Evolutionary conservation across 495 filamentous ascomycete species (phyloP), one percentile per base, ranked within the genome.

Genomic region (Trichoderma asperelloides): DNA sequence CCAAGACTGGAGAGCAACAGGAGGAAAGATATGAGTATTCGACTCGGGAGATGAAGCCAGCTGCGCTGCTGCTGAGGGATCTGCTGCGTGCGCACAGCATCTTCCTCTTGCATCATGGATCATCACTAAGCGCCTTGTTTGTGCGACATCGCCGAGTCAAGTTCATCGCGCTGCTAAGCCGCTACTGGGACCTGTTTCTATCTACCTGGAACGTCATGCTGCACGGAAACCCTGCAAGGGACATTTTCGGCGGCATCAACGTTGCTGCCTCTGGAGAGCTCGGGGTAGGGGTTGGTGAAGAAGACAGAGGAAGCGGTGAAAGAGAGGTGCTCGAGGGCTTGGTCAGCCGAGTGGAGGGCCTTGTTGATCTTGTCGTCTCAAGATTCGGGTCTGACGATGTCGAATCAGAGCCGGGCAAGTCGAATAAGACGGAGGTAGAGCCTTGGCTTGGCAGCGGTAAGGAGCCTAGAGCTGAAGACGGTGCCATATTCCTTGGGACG

Each of bases 211-310:
- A 96, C 68, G 87, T 97, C 21, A 82, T 97, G 55, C 80, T 98
- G 45, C 89, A 91, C 72, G 95, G 93, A 23, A 97, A 95, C 68
- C 95, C 95, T 3, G 87, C 88, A 5, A 85, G 88, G 5, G 88
- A 88, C 67, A 83, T 96, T 3, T 91, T 90, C 70, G 87, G 88
- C 28, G 92, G 91, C 2, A 86, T 97, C 69, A 97, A 97, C 76
- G 85, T 98, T 55, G 92, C 95, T 18, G 91, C 89, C 30, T 91
- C 91, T 45, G 95, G 94, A 7, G 92, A 96, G 77, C 86, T 97
- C 28, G 96, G 95, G 21, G 85, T 96, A 18, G 96, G 96, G 1
- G 93, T 97, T 15, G 95, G 93, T 39, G 93, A 96, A 73, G 93
- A 97, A 77, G 91, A 96, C 68, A 87, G 93, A 79, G 93, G 93